These are phyloP conservation scores for Ustilago hordei DNA, from an alignment of 1,284 basidiomycete species.

Conservation along the genomic window DNA sequence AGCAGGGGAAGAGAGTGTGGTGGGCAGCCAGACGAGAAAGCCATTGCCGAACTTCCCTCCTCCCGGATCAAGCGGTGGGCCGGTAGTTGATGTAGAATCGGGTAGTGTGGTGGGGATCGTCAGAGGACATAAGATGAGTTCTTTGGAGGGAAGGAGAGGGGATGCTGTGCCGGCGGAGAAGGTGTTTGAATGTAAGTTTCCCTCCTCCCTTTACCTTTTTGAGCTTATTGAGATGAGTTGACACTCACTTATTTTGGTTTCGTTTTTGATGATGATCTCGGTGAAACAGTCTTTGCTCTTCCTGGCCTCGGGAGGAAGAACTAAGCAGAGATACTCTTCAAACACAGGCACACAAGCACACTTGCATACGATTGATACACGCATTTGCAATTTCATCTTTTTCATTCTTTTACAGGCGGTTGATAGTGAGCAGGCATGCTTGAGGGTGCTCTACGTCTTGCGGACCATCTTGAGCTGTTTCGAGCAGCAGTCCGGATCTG, in stretches of 20 bases:
- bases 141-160: conserved; percentile 75
- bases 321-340: background rate
- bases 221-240: background rate
- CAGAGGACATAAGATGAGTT: conserved; percentile 75
- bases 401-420: background rate
- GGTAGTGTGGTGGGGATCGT: conserved; percentile 80
- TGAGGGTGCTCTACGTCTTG: background rate
- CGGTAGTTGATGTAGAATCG: conserved; percentile 76
- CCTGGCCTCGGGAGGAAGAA: conserved; percentile 62
- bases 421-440: background rate
- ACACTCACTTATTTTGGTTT: background rate
- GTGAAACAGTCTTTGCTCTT: conserved; percentile 54
- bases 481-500: no score
- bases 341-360: background rate
- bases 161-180: conserved; percentile 79
- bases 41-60: conserved; percentile 72
- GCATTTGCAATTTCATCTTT: background rate
- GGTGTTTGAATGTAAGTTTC: conserved; percentile 73
- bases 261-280: background rate
- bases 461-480: no score
- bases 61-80: conserved; percentile 79
- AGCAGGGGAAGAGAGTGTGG: background rate
- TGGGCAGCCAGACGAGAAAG: conserved; percentile 30
- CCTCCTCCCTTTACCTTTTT: background rate
- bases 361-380: conserved; percentile 1